These are phyloP conservation scores for Dendrothele bispora DNA, from an alignment of 768 basidiomycete species.

Conservation along the genomic window DNA sequence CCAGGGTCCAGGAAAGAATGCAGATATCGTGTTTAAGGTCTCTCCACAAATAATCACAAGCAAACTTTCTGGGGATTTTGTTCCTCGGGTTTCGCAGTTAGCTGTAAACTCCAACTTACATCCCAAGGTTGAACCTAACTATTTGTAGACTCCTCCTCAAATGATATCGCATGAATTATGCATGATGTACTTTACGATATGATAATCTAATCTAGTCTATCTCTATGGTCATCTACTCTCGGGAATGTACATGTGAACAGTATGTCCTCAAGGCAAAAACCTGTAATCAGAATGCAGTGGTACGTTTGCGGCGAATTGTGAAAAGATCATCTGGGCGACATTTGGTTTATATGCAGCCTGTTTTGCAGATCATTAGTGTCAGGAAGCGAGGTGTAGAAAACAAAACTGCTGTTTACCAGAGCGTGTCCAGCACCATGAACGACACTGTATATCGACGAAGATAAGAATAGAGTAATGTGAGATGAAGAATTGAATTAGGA, in stretches of 20 bases:
- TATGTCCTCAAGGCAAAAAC: neutral
- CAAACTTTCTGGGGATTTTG: no score
- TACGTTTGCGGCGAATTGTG: constrained; percentile 35
- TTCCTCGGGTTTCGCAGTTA: no score
- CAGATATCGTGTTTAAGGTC: no score
- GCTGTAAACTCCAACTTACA: neutral
- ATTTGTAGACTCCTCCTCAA: neutral
- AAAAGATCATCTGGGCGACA: constrained; percentile 38
- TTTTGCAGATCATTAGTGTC: neutral
- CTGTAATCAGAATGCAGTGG: constrained; percentile 14
- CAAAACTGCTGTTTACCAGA: constrained; percentile 29
- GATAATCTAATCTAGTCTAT: neutral
- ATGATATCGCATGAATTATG: neutral
- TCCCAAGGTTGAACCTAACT: neutral
- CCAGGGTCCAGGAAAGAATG: no score
- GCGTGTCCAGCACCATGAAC: constrained; percentile 43
- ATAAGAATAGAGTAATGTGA: neutral
- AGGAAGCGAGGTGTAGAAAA: neutral
- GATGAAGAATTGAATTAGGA: neutral
- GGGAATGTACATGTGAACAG: neutral
- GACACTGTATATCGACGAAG: no score
- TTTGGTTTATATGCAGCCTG: constrained; percentile 37
- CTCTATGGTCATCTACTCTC: neutral
- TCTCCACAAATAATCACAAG: no score
- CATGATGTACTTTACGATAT: neutral